These are phyloP conservation scores for Cystobasidium slooffiae DNA, from an alignment of 1,284 basidiomycete species.

Conservation along the genomic window DNA sequence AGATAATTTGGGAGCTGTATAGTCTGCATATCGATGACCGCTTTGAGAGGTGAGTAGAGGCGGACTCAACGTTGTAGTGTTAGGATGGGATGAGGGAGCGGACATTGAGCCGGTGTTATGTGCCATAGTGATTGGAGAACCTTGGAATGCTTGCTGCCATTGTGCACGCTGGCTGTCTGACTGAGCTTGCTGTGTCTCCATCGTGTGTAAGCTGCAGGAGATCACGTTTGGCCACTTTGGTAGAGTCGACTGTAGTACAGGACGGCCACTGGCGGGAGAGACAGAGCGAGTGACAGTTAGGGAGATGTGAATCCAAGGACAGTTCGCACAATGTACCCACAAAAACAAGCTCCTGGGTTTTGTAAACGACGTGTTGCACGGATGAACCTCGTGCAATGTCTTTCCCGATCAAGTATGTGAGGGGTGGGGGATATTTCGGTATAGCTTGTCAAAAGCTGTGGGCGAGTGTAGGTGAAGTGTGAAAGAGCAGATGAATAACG, in stretches of 20 bases:
- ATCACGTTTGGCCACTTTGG: conserved; percentile 2
- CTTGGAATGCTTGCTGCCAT: conserved; percentile 30
- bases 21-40: conserved; percentile 34
- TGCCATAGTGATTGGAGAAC: not conserved
- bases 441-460: not conserved
- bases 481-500: too few species aligned
- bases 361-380: not conserved
- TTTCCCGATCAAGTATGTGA: conserved; percentile 9
- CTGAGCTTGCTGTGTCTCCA: conserved; percentile 20
- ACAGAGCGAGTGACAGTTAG: too few species aligned
- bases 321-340: not conserved
- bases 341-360: not conserved
- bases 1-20: conserved; percentile 19
- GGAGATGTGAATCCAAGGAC: too few species aligned
- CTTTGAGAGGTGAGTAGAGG: conserved; percentile 30
- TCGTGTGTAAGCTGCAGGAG: conserved; percentile 4
- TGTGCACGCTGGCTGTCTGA: conserved; percentile 22
- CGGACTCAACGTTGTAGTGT: not conserved
- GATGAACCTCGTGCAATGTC: not conserved
- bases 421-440: not conserved
- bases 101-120: not conserved
- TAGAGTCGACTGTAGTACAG: not conserved
- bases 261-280: not conserved
- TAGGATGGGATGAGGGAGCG: not conserved
- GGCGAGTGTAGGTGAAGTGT: not conserved